Base-by-base conservation (phyloP, 2,329 filamentous ascomycete genomes). In the Botrytis cinerea region DNA sequence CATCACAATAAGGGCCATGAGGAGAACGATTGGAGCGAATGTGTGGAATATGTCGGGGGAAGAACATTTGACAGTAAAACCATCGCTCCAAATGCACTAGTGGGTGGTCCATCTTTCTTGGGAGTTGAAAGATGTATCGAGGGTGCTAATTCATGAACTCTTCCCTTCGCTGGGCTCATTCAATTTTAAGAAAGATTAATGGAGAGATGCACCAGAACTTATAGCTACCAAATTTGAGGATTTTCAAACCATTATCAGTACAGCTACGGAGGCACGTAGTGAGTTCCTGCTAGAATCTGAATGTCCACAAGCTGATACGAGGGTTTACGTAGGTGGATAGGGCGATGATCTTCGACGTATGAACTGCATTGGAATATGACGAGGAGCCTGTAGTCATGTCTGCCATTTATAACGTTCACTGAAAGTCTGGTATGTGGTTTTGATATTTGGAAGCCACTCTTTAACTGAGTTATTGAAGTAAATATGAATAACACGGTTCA, bases 141-240 rank as follows among this genome's bases (percentile, higher is more conserved):
- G 43, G 8, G 8, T 28, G 25, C 25, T 62, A 62, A 62, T 18
- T 6, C 14, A 4, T 2, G 18, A 25, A 32, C 12, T 12, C 18
- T 28, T 3, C 10, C 16, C 16, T 62, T 9, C 20, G 32, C 8
- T 43, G 28, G 60, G 35, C n/a, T 28, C 25, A 28, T 43, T 16
- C 7, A 62, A 62, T 62, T 62, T 62, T 6, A 62, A 62, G 38
- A 35, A 62, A 43, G 60, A 62, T 18, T 25, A 62, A 43, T 62
- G 60, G 38, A 43, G 43, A 62, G 60, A 62, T 62, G 60, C 60
- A 62, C 60, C 38, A n/a, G 60, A 62, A 28, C 7, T 62, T n/a
- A n/a, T 43, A 25, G 25, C 25, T 28, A 9, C 25, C 38, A 62
- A 62, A 18, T 62, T 22, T 20, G 38, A 12, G 4, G 46, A 64